phyloP scores from a whole-genome alignment of 225 moss, liverwort and hornwort species.

The Bryum argenteum region DNA sequence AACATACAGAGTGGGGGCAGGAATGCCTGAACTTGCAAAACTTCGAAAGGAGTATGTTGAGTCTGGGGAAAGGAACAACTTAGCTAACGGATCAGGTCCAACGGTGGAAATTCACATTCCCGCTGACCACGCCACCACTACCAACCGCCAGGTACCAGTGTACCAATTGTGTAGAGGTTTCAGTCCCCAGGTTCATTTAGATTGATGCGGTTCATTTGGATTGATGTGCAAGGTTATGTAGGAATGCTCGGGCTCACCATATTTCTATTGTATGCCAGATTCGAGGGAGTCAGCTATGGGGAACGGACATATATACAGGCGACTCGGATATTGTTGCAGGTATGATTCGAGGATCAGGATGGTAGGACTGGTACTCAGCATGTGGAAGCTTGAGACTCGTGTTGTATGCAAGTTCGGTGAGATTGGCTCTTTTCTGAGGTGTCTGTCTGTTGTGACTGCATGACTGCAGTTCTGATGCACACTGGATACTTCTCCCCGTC shows the following conservation, averaged over 20 bases:
- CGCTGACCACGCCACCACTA: constrained; percentile 74
- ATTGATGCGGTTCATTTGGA: no score
- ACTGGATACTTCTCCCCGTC: constrained; percentile 81
- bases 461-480: constrained; percentile 72
- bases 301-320: constrained; percentile 84
- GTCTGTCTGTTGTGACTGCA: constrained; percentile 28
- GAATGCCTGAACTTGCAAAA: constrained; percentile 73
- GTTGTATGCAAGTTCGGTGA: background rate
- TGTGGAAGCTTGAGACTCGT: no score
- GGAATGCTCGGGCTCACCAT: background rate
- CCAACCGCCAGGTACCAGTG: constrained; percentile 67
- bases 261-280: constrained; percentile 32
- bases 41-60: constrained; percentile 65
- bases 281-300: constrained; percentile 89
- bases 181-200: no score
- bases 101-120: constrained; percentile 78
- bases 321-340: constrained; percentile 91
- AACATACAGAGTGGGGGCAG: constrained; percentile 70
- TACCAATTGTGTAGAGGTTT: no score
- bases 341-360: constrained; percentile 6
- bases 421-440: constrained; percentile 14
- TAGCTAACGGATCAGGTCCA: constrained; percentile 43
- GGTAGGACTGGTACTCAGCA: no score
- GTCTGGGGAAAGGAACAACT: constrained; percentile 43
- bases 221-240: no score